Evolutionary conservation across 371 early-diverging fungal species (phyloP).

Genomic region (Zychaea mexicana): DNA sequence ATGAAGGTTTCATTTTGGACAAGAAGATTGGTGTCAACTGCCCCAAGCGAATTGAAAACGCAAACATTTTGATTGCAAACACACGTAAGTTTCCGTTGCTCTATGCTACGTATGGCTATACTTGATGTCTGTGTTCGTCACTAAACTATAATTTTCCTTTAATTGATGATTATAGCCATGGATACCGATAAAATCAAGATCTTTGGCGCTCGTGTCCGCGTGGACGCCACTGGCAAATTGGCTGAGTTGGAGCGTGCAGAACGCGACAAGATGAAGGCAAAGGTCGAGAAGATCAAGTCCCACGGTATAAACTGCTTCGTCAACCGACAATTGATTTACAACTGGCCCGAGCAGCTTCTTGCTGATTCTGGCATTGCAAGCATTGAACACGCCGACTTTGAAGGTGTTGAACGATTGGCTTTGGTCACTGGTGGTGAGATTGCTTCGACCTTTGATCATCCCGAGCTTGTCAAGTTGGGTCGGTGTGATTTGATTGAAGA

Average conservation of each 20-base stretch:
- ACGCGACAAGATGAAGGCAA: slow-evolving; percentile 97
- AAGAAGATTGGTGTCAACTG: slow-evolving; percentile 98
- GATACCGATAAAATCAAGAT: slow-evolving; percentile 99
- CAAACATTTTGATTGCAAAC: slow-evolving; percentile 97
- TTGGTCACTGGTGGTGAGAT: slow-evolving; percentile 98
- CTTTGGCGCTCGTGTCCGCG: slow-evolving; percentile 98
- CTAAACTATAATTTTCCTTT: neutral
- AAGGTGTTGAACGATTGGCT: slow-evolving; percentile 98
- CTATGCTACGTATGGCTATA: neutral
- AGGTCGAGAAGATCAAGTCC: slow-evolving; percentile 98
- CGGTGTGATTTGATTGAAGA: slow-evolving; percentile 97
- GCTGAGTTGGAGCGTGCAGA: slow-evolving; percentile 99
- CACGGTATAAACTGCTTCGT: slow-evolving; percentile 99
- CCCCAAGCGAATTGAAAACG: slow-evolving; percentile 95
- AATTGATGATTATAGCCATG: slow-evolving; percentile 73
- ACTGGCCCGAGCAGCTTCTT: slow-evolving; percentile 99
- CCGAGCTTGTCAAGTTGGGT: slow-evolving; percentile 93
- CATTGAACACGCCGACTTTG: slow-evolving; percentile 99
- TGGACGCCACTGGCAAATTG: slow-evolving; percentile 96
- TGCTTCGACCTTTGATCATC: slow-evolving; percentile 98
- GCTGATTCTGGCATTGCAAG: slow-evolving; percentile 95
- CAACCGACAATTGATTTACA: slow-evolving; percentile 99
- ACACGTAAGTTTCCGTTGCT: slow-evolving; percentile 71
- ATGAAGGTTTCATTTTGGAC: slow-evolving; percentile 98
- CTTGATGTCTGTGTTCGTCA: neutral